Evolutionary conservation across 805 yeast species (phyloP).

Genomic region (Suhomyces canberraensis): DNA sequence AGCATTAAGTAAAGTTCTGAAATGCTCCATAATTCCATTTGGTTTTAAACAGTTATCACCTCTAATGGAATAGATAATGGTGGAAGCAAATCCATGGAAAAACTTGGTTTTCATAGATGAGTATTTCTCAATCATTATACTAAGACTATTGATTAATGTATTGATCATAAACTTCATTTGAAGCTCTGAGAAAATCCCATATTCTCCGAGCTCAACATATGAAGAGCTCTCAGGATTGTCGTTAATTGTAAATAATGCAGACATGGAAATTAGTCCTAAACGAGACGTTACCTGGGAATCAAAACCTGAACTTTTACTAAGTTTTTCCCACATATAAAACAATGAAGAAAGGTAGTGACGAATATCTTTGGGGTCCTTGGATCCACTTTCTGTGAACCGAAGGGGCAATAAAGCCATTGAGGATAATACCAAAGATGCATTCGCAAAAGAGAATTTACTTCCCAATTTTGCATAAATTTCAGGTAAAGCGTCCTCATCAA

Average conservation of each 20-base stretch:
- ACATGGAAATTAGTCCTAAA: constrained; percentile 57
- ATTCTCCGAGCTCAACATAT: constrained; percentile 39
- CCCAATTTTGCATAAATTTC: constrained; percentile 49
- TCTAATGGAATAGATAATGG: constrained; percentile 59
- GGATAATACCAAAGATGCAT: constrained; percentile 49
- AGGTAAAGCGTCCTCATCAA: constrained; percentile 46
- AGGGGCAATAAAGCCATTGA: constrained; percentile 56
- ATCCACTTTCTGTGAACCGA: constrained; percentile 28
- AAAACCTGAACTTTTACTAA: constrained; percentile 44
- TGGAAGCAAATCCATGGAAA: constrained; percentile 42
- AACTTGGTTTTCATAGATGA: constrained; percentile 40
- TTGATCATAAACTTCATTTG: constrained; percentile 64
- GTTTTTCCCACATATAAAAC: constrained; percentile 69
- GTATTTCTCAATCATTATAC: constrained; percentile 47
- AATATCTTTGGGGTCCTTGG: constrained; percentile 33
- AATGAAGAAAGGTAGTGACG: constrained; percentile 61
- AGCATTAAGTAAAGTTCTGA: constrained; percentile 60
- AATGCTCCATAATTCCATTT: constrained; percentile 48
- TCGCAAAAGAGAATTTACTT: constrained; percentile 50
- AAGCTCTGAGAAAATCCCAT: constrained; percentile 60
- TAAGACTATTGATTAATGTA: constrained; percentile 43
- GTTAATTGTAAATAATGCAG: constrained; percentile 35
- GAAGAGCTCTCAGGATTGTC: constrained; percentile 14
- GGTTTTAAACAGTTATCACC: constrained; percentile 42
- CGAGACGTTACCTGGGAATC: constrained; percentile 67